Evolutionary conservation across 805 yeast genomes (phyloP).

Genomic region (Yamadazyma takamatsuzukensis): DNA sequence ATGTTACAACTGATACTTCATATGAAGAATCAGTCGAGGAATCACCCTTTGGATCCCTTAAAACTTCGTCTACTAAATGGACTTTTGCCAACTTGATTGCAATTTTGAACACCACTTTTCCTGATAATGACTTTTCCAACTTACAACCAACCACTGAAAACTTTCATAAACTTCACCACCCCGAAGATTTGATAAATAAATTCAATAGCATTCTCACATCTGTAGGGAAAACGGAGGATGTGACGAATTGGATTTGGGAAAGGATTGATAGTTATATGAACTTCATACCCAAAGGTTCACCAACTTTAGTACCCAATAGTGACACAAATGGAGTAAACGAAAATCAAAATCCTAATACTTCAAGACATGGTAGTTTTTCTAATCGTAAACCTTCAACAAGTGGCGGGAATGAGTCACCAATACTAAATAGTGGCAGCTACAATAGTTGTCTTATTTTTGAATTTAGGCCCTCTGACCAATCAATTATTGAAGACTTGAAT

Average conservation of each 20-base stretch:
- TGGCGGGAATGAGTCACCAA: conserved; percentile 16
- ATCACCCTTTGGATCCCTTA: conserved; percentile 90
- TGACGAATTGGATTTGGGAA: conserved; percentile 79
- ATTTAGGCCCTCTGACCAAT: conserved; percentile 56
- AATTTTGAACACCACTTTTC: conserved; percentile 85
- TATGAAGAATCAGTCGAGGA: conserved; percentile 31
- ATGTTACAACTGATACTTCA: conserved; percentile 18
- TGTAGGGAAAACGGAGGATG: conserved; percentile 38
- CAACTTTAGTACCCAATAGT: not conserved
- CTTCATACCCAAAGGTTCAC: conserved; percentile 33
- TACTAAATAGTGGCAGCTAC: conserved; percentile 1
- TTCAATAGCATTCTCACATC: conserved; percentile 73
- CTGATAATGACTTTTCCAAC: conserved; percentile 91
- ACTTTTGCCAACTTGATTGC: conserved; percentile 89
- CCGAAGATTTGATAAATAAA: conserved; percentile 53
- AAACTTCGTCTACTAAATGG: conserved; percentile 79
- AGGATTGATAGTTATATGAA: conserved; percentile 81
- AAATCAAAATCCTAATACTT: conserved; percentile 1
- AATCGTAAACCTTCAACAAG: conserved; percentile 4
- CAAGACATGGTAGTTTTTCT: conserved; percentile 5
- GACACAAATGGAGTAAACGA: not conserved
- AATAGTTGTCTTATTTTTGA: conserved; percentile 61
- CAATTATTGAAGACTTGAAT: conserved; percentile 57
- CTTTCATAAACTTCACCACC: conserved; percentile 30
- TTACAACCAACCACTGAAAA: conserved; percentile 75